These are phyloP conservation scores for Datisca glomerata DNA, from an alignment of 306 rosid genomes.

Conservation along the genomic window DNA sequence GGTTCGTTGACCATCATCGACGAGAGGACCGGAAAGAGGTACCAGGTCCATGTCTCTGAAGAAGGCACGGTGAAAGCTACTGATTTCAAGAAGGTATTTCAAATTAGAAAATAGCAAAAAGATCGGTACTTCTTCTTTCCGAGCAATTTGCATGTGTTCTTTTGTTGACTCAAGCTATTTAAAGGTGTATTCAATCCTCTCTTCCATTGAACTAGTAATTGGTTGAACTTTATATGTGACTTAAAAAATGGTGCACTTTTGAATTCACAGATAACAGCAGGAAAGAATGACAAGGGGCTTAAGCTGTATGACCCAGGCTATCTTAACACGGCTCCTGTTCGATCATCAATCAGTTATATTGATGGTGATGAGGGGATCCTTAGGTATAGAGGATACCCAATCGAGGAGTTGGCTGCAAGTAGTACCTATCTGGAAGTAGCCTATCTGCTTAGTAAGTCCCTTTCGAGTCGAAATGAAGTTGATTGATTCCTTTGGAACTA, in stretches of 20 bases:
- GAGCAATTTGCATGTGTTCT: too few species aligned
- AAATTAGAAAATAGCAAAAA: too few species aligned
- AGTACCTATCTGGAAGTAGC: slow-evolving; percentile 71
- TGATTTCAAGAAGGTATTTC: slow-evolving; percentile 66
- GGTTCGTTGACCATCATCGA: slow-evolving; percentile 57
- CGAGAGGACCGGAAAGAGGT: slow-evolving; percentile 59
- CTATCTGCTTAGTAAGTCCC: slow-evolving; percentile 62
- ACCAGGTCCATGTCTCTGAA: slow-evolving; percentile 45
- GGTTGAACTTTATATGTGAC: background rate
- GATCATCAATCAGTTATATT: slow-evolving; percentile 66
- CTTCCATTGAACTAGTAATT: background rate
- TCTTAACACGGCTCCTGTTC: slow-evolving; percentile 82
- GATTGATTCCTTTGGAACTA: background rate
- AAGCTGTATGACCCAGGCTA: slow-evolving; percentile 89
- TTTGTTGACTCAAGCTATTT: too few species aligned
- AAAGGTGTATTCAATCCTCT: too few species aligned
- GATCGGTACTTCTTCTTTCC: too few species aligned
- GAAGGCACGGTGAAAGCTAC: slow-evolving; percentile 63
- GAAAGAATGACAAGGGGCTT: slow-evolving; percentile 69
- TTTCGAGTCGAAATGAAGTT: too few species aligned
- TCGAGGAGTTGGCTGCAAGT: slow-evolving; percentile 79
- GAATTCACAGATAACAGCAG: slow-evolving; percentile 39
- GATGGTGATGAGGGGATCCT: slow-evolving; percentile 91
- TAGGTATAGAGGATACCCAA: slow-evolving; percentile 78
- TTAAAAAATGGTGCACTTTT: background rate